Evolutionary conservation across 2,329 filamentous ascomycete species (phyloP).

Genomic region (Calonectria pseudoturangicola): DNA sequence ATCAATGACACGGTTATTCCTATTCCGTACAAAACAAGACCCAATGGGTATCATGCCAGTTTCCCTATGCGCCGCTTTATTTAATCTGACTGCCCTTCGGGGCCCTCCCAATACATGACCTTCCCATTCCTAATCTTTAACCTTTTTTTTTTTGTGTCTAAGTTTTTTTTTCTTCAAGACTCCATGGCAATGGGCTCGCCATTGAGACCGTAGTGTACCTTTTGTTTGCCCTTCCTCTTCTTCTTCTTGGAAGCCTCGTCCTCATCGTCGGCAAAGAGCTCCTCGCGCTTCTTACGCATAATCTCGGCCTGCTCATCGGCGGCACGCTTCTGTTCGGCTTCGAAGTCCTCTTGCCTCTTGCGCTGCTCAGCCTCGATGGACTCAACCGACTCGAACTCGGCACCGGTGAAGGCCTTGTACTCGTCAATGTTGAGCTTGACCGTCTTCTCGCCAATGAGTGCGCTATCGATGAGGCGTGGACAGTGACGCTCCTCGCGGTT

Average conservation of each 20-base stretch:
- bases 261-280: constrained; percentile 67
- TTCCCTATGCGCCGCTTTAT: constrained; percentile 46
- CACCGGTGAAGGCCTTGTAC: constrained; percentile 73
- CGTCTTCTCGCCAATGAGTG: constrained; percentile 76
- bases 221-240: constrained; percentile 59
- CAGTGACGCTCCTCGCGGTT: constrained; percentile 84
- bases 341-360: constrained; percentile 66
- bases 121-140: constrained; percentile 31
- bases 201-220: constrained; percentile 60
- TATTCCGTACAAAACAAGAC: constrained; percentile 43
- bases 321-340: constrained; percentile 64
- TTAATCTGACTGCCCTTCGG: constrained; percentile 33
- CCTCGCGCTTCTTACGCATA: constrained; percentile 68
- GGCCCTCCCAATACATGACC: constrained; percentile 18
- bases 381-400: constrained; percentile 73
- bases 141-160: not conserved
- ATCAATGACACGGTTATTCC: constrained; percentile 40
- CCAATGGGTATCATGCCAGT: constrained; percentile 54
- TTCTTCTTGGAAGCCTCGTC: constrained; percentile 57
- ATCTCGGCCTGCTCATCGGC: constrained; percentile 69
- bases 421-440: constrained; percentile 76
- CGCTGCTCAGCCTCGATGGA: constrained; percentile 74
- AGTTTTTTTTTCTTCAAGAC: constrained; percentile 36
- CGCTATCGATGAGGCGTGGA: constrained; percentile 77
- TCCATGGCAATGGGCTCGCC: constrained; percentile 59